Base-by-base conservation (phyloP, 2,329 filamentous ascomycete species). In the Pseudodiploospora longispora region DNA sequence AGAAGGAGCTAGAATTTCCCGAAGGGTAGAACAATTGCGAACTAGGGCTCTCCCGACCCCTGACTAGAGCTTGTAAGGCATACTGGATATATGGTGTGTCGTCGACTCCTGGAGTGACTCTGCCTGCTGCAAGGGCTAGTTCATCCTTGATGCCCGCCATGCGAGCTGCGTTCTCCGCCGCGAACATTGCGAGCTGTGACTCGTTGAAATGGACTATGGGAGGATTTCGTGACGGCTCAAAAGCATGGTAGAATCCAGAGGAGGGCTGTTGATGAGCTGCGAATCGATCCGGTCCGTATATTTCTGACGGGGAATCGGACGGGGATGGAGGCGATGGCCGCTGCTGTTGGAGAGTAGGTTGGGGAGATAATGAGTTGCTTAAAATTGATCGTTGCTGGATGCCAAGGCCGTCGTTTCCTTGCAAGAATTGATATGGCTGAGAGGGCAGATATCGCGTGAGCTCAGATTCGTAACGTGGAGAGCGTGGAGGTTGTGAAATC, bases 1-100 rank as follows among this genome's bases (percentile, higher is more conserved):
- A 60, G 45, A 55, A 59, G 33, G 52, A 55, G 6, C 61, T 59
- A n/a, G 59, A 65, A 44, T 57, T 58, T 30, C 52, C 56, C 4
- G 72, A 70, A 43, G 72, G 63, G 42, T 19, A 19, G 19, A 77
- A 72, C 52, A 75, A 66, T 43, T 71, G 68, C 44, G 74, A 69
- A 7, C 75, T 72, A 46, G 70, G 66, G 5, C 80, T 72, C 48
- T 86, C 80, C 46, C 82, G 82, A 55, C 85, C 79, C 39, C 84
- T 74, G 5, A 88, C 94, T 53, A 97, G 70, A 50, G 91, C 87
- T 51, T 95, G 86, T 50, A 97, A 80, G 35, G 91, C 90, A 61
- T 93, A 94, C 51, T 85, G 85, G 50, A 96, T 87, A 62, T 90
- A 95, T 1, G 88, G 89, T 6, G 82, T 85, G 57, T 95, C 85